Base-by-base conservation (phyloP, 1,284 basidiomycete genomes). In the Spongiforma sp. region DNA sequence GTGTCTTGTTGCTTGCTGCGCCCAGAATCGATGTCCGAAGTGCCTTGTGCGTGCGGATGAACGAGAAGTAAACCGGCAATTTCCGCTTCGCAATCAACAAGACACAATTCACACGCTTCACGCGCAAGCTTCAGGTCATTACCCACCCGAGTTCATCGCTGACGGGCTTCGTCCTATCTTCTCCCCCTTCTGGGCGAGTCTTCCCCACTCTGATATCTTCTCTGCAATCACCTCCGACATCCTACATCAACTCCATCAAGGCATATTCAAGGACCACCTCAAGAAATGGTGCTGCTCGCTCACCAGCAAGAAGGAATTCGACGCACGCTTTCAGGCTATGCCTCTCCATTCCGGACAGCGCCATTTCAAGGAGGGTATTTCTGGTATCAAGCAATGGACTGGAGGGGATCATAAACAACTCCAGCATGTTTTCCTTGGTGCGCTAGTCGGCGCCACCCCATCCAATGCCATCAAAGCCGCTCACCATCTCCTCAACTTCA, bases 1-100 rank as follows among this genome's bases (percentile, higher is more conserved):
- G 53, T 54, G 53, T 24, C 53, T 54, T 59, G 62, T 77, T 1
- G 66, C 69, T 0, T 71, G 72, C 56, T 69, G 66, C 52, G 63
- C 59, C n/a, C 64, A 73, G 33, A 71, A 64, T 28, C 24, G 52
- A 5, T 74, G 72, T 37, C 69, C 69, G 1, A 61, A 57, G 12
- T 74, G 67, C 28, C 21, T 24, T 3, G 39, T 58, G 5, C 39
- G 14, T 19, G 57, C 39, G 7, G 21, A 33, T n/a, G 7, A 58
- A n/a, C 8, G n/a, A 15, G 39, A 17, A n/a, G 9, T 15, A 14
- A 57, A 57, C 4, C 4, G 11, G 32, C 34, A 26, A 28, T 61
- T 34, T 9, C 26, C 21, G 9, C 15, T 6, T 6, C 39, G 10
- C 28, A 43, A 58, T 7, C 57, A 26, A 57, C 3, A 0, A 14